Base-by-base conservation (phyloP, 495 filamentous ascomycete genomes). In the Pseudevernia furfuracea region DNA sequence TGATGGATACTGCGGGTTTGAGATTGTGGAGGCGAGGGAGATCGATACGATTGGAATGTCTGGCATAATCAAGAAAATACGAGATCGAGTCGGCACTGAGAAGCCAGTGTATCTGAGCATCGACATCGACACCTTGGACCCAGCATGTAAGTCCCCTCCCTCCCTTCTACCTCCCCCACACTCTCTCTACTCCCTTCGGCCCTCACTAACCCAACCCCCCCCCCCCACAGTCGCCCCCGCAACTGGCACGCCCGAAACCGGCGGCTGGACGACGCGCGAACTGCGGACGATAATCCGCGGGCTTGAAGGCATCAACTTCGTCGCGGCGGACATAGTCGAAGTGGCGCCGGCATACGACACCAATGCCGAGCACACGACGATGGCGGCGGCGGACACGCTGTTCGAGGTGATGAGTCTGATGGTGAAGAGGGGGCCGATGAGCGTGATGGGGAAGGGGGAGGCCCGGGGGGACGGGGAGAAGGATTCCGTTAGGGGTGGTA, bases 121-220 rank as follows among this genome's bases (percentile, higher is more conserved):
- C 49, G 91, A 96, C 69, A 95, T 96, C 63, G 91, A 96, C 70
- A 89, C 89, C 1, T 74, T 96, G 19, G 91, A 96, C 70, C 91
- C 91, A 7, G 91, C 90, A 39, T 92, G 84, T 86, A 76, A 66
- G 82, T 77, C 23, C 11, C 37, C 36, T 39, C 53, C 36, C 48
- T 17, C 23, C 23, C 15, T 32, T 21, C 37, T 34, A 36, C 57
- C 36, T 14, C 4, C 25, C 17, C 25, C 25, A 0, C 10, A n/a
- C 15, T 25, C n/a, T 9, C 39, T 49, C 55, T 17, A 30, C 11
- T 23, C 12, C 25, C 38, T 46, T 30, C n/a, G n/a, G n/a, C 56
- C n/a, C 21, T 39, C 28, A 28, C 59, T 0, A n/a, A 46, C 58
- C 36, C 23, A 23, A 39, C n/a, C 1, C 41, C 41, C 41, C 12